Evolutionary conservation across 2,329 filamentous ascomycete species (phyloP), one percentile per base, ranked within the genome.

Genomic region (Curvularia spicifera): DNA sequence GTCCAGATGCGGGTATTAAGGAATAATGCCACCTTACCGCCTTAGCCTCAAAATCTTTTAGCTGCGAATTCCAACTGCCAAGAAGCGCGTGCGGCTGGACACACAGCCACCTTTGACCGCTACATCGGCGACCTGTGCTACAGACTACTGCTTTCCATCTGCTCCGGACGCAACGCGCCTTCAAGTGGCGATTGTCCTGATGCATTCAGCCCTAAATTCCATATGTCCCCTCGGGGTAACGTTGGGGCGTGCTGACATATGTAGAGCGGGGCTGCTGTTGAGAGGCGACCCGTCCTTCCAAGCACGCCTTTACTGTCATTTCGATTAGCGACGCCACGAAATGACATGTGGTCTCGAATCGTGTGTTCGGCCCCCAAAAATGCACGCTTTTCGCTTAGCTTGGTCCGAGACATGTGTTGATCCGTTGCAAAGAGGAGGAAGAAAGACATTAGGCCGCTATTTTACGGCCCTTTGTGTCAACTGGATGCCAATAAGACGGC

Each of bases 301-400:
- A 39, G 15, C 31, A 51, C 29, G 29, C 45, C 52, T 33, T 20
- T 40, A 31, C 15, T 31, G 44, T 55, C 55, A 54, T 56, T 59
- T 52, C 37, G 48, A 56, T 33, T 55, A 53, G 51, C n/a, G 33
- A 45, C 51, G 56, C 59, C 59, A 61, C 59, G 29, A 54, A 46
- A 50, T 37, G 51, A 57, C 13, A 40, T 37, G 13, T 26, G 13
- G 42, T 28, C 47, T 29, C 35, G 24, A 40, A 10, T 13, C 33
- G 24, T 20, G 24, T 20, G 29, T 28, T 50, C 26, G n/a, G 47
- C 47, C 47, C 47, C 47, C 47, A 50, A 24, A 18, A 15, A 24
- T 39, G 33, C 22, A 15, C 13, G n/a, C 29, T 50, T 40, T 40
- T 40, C 33, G 35, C 31, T 24, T 29, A 33, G 24, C 45, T 39